Conservation (phyloP, 768 basidiomycete genomes). For the Naganishia vaughanmartiniae region DNA sequence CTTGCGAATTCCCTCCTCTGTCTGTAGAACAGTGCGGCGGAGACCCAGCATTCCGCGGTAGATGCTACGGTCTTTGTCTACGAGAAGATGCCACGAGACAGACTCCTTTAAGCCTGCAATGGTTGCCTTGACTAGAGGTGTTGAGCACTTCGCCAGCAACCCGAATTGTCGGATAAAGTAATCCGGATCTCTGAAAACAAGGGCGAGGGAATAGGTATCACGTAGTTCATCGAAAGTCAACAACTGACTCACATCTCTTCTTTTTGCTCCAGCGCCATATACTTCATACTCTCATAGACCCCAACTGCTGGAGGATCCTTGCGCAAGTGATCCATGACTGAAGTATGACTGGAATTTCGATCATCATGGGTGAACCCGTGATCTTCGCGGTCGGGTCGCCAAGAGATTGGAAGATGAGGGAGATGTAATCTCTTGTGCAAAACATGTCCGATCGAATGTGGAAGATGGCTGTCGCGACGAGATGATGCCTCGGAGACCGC, state of each 20-base stretch:
- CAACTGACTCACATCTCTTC: conserved; percentile 37
- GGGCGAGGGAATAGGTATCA: background rate
- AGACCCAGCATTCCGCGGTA: conserved; percentile 24
- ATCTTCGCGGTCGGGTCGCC: conserved; percentile 16
- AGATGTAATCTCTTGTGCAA: conserved; percentile 25
- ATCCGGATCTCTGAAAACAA: conserved; percentile 38
- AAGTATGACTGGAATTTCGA: conserved; percentile 36
- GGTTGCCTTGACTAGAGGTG: conserved; percentile 38
- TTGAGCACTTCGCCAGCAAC: conserved; percentile 36
- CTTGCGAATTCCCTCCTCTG: background rate
- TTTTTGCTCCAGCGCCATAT: conserved; percentile 46
- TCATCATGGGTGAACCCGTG: conserved; percentile 6
- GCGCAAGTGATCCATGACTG: conserved; percentile 42
- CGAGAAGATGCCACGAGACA: conserved; percentile 35
- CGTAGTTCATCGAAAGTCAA: background rate
- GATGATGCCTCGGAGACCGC: conserved; percentile 12
- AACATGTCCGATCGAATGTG: conserved; percentile 10
- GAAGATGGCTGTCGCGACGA: conserved; percentile 13
- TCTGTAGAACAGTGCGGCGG: background rate
- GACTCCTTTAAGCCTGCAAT: conserved; percentile 31
- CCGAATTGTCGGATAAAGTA: conserved; percentile 43
- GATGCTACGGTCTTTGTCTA: conserved; percentile 35
- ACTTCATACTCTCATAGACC: conserved; percentile 46
- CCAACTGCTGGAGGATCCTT: conserved; percentile 47
- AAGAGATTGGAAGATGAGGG: conserved; percentile 21